Evolutionary conservation across 1,284 basidiomycete species (phyloP).

Genomic region (Naganishia sp.): DNA sequence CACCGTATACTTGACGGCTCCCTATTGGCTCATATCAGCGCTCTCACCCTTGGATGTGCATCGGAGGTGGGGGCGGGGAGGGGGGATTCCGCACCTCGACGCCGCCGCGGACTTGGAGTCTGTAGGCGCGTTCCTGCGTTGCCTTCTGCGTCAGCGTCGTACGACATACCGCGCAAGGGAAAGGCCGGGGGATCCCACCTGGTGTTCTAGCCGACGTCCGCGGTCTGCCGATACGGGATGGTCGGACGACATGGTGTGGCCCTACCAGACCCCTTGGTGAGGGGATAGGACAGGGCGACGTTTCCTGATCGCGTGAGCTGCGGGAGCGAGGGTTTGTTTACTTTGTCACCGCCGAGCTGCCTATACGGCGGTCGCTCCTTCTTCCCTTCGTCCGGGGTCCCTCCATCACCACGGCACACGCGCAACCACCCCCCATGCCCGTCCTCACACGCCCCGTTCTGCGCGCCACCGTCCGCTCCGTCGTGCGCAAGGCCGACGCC

Average conservation of each 20-base stretch:
- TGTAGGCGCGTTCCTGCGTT: slow-evolving; percentile 44
- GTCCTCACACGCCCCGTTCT: too few species aligned
- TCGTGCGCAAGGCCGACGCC: slow-evolving; percentile 17
- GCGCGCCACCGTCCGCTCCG: neutral
- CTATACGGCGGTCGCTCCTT: too few species aligned
- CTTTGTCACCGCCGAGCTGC: slow-evolving; percentile 5
- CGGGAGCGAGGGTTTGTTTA: slow-evolving; percentile 9
- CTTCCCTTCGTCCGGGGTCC: neutral
- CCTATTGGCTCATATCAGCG: slow-evolving; percentile 53
- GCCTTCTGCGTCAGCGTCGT: neutral
- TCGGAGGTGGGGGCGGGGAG: neutral
- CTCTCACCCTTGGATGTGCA: too few species aligned
- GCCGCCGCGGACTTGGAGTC: slow-evolving; percentile 47
- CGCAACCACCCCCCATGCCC: neutral
- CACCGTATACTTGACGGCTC: slow-evolving; percentile 60
- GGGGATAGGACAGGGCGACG: neutral
- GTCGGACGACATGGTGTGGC: slow-evolving; percentile 8
- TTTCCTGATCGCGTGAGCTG: neutral
- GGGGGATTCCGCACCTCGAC: slow-evolving; percentile 37
- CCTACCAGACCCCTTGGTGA: too few species aligned
- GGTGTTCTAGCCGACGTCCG: slow-evolving; percentile 44
- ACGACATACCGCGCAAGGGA: neutral
- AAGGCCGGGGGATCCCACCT: slow-evolving; percentile 18
- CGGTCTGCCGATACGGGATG: slow-evolving; percentile 35
- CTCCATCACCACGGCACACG: neutral